phyloP scores from a whole-genome alignment of 108 stramenopile species.

The Fistulifera solaris region DNA sequence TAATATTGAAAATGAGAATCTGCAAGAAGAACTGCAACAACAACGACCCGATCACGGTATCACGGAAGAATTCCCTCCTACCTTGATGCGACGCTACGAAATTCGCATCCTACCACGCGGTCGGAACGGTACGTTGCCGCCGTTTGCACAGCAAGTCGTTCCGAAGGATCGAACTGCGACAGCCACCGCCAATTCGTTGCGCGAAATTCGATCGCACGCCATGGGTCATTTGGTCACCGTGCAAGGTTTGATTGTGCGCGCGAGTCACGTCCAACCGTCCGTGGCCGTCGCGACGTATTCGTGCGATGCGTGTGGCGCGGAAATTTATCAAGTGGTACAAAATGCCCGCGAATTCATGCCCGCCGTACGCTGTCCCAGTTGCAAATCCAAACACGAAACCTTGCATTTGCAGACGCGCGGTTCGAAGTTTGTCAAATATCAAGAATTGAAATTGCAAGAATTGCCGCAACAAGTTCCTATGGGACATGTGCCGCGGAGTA shows the following conservation, averaged over 20 bases:
- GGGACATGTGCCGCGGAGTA: conserved; percentile 92
- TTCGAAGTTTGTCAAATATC: conserved; percentile 93
- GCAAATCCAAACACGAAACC: conserved; percentile 27
- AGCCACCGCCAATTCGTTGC: conserved; percentile 29
- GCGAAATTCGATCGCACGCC: conserved; percentile 67
- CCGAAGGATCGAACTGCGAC: neutral
- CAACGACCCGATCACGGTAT: conserved; percentile 16
- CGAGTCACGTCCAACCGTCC: conserved; percentile 93
- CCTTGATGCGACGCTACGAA: conserved; percentile 78
- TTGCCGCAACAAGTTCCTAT: conserved; percentile 95
- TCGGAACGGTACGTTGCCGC: conserved; percentile 42
- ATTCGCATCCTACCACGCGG: conserved; percentile 62
- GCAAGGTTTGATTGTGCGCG: conserved; percentile 87
- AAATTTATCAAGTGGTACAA: conserved; percentile 89
- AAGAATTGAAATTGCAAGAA: conserved; percentile 96
- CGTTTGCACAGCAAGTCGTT: conserved; percentile 44
- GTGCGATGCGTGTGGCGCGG: conserved; percentile 92
- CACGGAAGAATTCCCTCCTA: conserved; percentile 62
- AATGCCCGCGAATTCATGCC: conserved; percentile 76
- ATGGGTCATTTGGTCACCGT: conserved; percentile 91
- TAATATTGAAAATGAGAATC: conserved; percentile 10
- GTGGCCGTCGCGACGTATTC: conserved; percentile 95
- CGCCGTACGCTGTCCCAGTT: conserved; percentile 55
- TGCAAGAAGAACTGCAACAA: neutral
- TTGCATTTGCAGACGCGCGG: conserved; percentile 89